Percentiles rank a stretch among this genome's conserved stretches.
These are phyloP conservation scores for Beauveria varroae DNA, from an alignment of 2,329 filamentous ascomycete genomes.

Conservation along the genomic window DNA sequence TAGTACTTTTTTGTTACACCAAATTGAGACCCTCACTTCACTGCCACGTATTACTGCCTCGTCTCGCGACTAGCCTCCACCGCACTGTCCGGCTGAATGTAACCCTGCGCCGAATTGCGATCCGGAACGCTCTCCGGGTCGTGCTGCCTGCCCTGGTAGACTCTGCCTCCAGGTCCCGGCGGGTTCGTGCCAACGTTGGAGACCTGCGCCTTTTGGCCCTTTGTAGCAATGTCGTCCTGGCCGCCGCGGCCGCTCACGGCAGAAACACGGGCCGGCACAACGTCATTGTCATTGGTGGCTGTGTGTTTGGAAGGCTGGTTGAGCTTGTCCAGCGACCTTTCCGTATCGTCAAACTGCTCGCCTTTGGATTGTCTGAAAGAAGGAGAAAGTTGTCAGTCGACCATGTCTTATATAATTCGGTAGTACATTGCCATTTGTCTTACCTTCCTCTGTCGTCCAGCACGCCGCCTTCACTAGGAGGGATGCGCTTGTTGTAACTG, in stretches of 20 bases:
- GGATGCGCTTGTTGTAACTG: constrained; percentile 38
- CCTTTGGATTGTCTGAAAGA: constrained; percentile 34
- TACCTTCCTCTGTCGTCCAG: constrained; percentile 38
- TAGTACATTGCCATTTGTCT: not conserved
- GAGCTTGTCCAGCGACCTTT: constrained; percentile 36
- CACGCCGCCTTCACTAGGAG: constrained; percentile 36
- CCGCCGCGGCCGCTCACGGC: constrained; percentile 19
- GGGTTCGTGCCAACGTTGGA: constrained; percentile 31
- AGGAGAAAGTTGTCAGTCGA: not conserved
- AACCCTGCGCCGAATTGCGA: constrained; percentile 33
- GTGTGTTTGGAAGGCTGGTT: constrained; percentile 14
- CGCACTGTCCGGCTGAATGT: constrained; percentile 34
- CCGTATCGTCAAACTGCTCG: constrained; percentile 34
- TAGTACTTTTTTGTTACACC: no score
- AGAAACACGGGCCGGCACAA: constrained; percentile 20
- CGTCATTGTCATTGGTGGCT: constrained; percentile 30
- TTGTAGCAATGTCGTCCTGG: constrained; percentile 22
- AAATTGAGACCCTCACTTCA: not conserved
- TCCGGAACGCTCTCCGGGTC: constrained; percentile 33
- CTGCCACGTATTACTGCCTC: not conserved
- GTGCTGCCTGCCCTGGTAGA: constrained; percentile 34
- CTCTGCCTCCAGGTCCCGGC: constrained; percentile 27
- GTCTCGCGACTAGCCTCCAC: constrained; percentile 26
- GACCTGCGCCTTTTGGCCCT: constrained; percentile 30
- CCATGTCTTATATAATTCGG: no score